These are phyloP conservation scores for Hysterium pulicare DNA, from an alignment of 2,329 filamentous ascomycete species.

Conservation along the genomic window DNA sequence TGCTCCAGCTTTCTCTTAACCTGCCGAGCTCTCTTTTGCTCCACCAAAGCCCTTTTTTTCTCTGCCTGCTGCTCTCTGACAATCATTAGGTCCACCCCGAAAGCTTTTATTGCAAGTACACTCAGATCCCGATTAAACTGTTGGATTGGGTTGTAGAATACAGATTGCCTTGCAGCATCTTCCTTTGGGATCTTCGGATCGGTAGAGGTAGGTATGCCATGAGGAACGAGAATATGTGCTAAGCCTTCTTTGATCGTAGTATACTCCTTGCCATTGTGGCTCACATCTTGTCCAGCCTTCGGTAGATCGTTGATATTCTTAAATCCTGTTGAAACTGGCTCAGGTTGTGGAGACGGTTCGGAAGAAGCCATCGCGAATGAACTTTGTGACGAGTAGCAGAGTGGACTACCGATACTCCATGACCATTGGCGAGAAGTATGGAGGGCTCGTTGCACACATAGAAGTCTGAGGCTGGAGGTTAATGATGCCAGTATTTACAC, in stretches of 20 bases:
- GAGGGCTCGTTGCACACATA: constrained; percentile 20
- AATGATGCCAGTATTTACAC: constrained; percentile 8
- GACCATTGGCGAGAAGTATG: constrained; percentile 11
- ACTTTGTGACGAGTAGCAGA: constrained; percentile 16
- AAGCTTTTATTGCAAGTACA: constrained; percentile 85
- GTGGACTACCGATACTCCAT: constrained; percentile 26
- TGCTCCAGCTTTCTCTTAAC: constrained; percentile 9
- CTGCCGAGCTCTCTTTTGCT: constrained; percentile 20
- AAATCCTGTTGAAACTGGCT: background rate
- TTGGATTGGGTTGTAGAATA: constrained; percentile 99
- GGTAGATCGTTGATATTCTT: constrained; percentile 26
- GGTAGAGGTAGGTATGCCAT: constrained; percentile 46
- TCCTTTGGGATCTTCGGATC: constrained; percentile 47
- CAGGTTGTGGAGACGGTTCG: background rate
- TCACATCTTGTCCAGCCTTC: constrained; percentile 28
- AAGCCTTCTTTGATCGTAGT: constrained; percentile 63
- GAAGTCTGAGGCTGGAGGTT: constrained; percentile 9
- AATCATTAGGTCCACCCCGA: constrained; percentile 65
- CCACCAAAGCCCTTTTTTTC: constrained; percentile 19
- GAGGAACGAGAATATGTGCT: constrained; percentile 65
- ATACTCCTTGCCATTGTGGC: constrained; percentile 52
- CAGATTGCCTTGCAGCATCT: constrained; percentile 62
- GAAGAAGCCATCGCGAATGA: constrained; percentile 17
- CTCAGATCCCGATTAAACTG: constrained; percentile 98
- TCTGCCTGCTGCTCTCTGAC: constrained; percentile 43